Percentiles rank a stretch among this genome's conserved stretches.
Conservation (phyloP, 768 basidiomycete species). For the Rubroboletus satanas region DNA sequence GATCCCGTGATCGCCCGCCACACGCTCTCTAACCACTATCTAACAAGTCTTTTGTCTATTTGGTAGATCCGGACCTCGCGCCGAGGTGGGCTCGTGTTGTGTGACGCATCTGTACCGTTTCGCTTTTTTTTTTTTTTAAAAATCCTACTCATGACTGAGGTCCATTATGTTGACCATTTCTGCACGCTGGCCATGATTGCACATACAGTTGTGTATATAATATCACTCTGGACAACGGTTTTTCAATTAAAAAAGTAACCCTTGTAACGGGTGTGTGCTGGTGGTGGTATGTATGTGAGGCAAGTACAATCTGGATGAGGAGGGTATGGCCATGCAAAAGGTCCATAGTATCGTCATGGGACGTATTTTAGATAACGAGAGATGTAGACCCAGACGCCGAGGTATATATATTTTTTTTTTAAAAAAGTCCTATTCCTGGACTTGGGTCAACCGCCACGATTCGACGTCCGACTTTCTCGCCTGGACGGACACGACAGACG, state of each 20-base stretch:
- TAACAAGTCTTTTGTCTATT: background rate
- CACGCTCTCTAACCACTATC: slow-evolving; percentile 5
- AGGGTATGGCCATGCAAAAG: background rate
- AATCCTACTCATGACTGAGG: background rate
- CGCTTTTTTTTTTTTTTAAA: background rate
- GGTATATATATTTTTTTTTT: background rate
- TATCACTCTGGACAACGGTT: slow-evolving; percentile 17
- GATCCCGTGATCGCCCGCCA: background rate
- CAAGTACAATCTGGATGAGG: background rate
- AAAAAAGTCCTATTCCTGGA: background rate
- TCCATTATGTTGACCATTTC: background rate
- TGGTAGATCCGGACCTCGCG: background rate
- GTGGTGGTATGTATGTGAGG: background rate
- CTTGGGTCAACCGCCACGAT: slow-evolving; percentile 16
- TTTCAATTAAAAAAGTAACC: slow-evolving; percentile 4
- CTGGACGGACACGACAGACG: background rate
- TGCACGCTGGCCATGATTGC: slow-evolving; percentile 14
- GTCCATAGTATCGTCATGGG: too few species aligned
- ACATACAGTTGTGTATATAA: slow-evolving; percentile 21
- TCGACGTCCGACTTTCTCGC: slow-evolving; percentile 10
- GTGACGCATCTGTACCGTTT: background rate
- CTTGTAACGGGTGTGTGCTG: background rate
- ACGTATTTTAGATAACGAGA: too few species aligned
- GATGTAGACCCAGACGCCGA: background rate
- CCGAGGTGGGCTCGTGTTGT: background rate